These are phyloP conservation scores for Lizanozyma gosingica DNA, from an alignment of 1,139 yeast genomes.

Conservation along the genomic window DNA sequence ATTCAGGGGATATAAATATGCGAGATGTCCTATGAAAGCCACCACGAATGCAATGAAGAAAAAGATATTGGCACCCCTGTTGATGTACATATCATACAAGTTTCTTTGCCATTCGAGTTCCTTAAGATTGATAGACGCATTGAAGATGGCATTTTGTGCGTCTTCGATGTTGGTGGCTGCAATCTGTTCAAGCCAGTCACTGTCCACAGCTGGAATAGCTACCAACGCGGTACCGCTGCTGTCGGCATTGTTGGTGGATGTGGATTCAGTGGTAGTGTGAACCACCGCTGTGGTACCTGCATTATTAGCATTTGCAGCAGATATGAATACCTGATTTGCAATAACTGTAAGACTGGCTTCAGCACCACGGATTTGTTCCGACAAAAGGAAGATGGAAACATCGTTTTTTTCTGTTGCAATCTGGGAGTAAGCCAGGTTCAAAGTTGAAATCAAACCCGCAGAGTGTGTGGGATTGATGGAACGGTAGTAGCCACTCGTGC, in stretches of 20 bases:
- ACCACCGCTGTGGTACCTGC: background rate
- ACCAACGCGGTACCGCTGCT: background rate
- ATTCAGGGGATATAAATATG: slow-evolving; percentile 9
- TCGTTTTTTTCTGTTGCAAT: background rate
- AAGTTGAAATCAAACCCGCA: slow-evolving; percentile 4
- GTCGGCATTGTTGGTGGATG: background rate
- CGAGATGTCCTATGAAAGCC: slow-evolving; percentile 6
- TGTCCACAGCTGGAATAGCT: background rate
- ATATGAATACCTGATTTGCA: background rate
- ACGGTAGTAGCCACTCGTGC: background rate
- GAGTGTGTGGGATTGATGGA: slow-evolving; percentile 6
- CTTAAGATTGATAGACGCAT: slow-evolving; percentile 17
- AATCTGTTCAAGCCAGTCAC: slow-evolving; percentile 9
- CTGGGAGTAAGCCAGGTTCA: background rate
- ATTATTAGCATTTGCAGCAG: slow-evolving; percentile 7
- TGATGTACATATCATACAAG: slow-evolving; percentile 13
- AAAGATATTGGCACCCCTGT: slow-evolving; percentile 17
- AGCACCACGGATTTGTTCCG: slow-evolving; percentile 14
- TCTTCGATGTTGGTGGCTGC: slow-evolving; percentile 21
- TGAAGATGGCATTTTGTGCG: slow-evolving; percentile 18
- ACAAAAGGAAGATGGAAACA: background rate
- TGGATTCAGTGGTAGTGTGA: background rate
- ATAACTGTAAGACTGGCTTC: slow-evolving; percentile 19
- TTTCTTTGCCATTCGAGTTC: slow-evolving; percentile 14
- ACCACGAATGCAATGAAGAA: slow-evolving; percentile 15